Conservation (phyloP, 352 stramenopile species). For the Halophytophthora batemanensis region DNA sequence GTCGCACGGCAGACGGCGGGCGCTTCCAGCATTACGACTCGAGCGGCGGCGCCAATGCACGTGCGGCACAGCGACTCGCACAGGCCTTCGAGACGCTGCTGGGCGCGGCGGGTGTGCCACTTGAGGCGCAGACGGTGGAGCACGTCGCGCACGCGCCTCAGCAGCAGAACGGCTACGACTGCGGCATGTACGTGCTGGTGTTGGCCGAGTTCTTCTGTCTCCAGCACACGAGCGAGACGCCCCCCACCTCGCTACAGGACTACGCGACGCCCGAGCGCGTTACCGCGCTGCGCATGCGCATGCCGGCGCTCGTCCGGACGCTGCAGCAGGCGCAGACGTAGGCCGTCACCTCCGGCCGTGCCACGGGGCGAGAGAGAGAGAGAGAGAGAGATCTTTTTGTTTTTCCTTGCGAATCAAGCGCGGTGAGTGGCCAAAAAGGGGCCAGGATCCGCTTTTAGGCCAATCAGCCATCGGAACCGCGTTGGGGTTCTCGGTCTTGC, state of each 20-base stretch:
- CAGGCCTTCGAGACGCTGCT: conserved; percentile 45
- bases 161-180: conserved; percentile 80
- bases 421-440: conserved; percentile 20
- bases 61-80: conserved; percentile 39
- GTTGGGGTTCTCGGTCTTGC: too few species aligned
- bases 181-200: conserved; percentile 74
- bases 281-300: conserved; percentile 40
- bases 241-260: conserved; percentile 18
- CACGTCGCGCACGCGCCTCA: conserved; percentile 47
- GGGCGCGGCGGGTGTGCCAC: conserved; percentile 5
- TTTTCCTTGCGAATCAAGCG: not conserved
- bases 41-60: conserved; percentile 55
- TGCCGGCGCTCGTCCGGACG: conserved; percentile 38
- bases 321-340: conserved; percentile 17
- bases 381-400: not conserved
- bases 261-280: conserved; percentile 54
- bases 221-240: conserved; percentile 14
- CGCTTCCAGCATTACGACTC: conserved; percentile 74
- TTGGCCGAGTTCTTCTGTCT: conserved; percentile 59
- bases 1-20: conserved; percentile 1
- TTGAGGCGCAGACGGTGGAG: conserved; percentile 17
- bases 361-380: too few species aligned
- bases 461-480: not conserved
- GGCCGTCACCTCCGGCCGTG: not conserved
- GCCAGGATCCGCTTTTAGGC: not conserved